Conservation (phyloP, 2,329 filamentous ascomycete species). For the Fusarium transvaalense region DNA sequence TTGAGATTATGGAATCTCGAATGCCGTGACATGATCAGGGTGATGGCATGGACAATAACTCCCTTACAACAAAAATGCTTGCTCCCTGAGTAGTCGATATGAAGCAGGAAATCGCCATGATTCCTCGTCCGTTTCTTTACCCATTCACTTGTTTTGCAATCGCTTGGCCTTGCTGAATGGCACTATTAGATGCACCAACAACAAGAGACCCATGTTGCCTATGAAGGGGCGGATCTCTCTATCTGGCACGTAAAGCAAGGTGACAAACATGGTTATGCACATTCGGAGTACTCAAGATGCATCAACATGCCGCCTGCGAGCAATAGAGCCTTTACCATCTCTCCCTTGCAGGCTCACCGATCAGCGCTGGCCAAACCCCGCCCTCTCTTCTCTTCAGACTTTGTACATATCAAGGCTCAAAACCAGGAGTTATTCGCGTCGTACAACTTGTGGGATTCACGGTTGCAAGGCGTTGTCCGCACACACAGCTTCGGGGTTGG, state of each 20-base stretch:
- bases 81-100: background rate
- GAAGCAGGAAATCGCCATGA: background rate
- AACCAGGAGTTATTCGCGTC: conserved; percentile 35
- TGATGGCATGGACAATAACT: background rate
- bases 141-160: background rate
- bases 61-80: background rate
- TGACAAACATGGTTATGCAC: background rate
- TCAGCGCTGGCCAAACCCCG: conserved; percentile 41
- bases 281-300: conserved; percentile 7
- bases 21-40: background rate
- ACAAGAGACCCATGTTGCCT: background rate
- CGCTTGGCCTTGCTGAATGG: background rate
- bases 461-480: conserved; percentile 29
- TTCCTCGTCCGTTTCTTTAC: too few species aligned
- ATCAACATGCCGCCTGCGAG: conserved; percentile 7
- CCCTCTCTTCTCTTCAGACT: conserved; percentile 42
- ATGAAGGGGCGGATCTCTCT: conserved; percentile 1
- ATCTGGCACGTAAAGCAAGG: background rate
- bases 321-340: conserved; percentile 23
- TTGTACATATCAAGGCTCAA: conserved; percentile 38
- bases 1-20: background rate
- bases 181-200: background rate
- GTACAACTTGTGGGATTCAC: conserved; percentile 40
- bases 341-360: conserved; percentile 39
- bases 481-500: conserved; percentile 5